These are phyloP conservation scores for Penicillium manginii DNA, from an alignment of 495 filamentous ascomycete genomes.

Conservation along the genomic window DNA sequence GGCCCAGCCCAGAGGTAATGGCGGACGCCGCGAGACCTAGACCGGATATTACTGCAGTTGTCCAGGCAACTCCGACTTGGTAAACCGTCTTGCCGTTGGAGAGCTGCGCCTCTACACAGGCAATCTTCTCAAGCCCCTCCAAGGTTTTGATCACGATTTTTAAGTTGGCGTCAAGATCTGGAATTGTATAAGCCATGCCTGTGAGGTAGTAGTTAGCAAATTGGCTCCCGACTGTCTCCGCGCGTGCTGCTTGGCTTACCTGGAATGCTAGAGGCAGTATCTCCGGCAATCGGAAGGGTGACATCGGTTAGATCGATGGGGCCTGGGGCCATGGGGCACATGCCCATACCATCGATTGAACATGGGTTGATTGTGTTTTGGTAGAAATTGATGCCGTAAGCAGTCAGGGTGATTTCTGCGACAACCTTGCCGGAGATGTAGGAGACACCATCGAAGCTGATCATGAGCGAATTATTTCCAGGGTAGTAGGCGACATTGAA, in stretches of 20 bases:
- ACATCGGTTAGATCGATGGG: conserved; percentile 72
- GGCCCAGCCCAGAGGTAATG: conserved; percentile 78
- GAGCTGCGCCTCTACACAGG: conserved; percentile 86
- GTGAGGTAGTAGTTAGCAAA: not conserved
- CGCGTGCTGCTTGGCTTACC: conserved; percentile 43
- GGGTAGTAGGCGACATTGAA: conserved; percentile 84
- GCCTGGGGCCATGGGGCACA: conserved; percentile 94
- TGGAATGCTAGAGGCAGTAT: conserved; percentile 68
- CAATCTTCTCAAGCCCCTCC: conserved; percentile 64
- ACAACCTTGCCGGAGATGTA: conserved; percentile 83
- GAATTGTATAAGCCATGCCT: conserved; percentile 84
- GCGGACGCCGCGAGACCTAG: conserved; percentile 82
- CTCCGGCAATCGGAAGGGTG: conserved; percentile 61
- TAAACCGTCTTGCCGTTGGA: conserved; percentile 95
- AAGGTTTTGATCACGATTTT: conserved; percentile 75
- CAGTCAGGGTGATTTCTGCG: conserved; percentile 74
- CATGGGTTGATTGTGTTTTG: conserved; percentile 75
- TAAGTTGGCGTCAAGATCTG: conserved; percentile 90
- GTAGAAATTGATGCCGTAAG: conserved; percentile 78
- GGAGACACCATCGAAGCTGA: conserved; percentile 83
- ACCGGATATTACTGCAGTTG: conserved; percentile 82
- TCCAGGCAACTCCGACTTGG: conserved; percentile 86
- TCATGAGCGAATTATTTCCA: conserved; percentile 67
- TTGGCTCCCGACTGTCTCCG: too few relatives aligned
- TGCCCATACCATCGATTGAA: conserved; percentile 65